These are phyloP conservation scores for Skeletonema menzelii DNA, from an alignment of 108 stramenopile genomes.

Conservation along the genomic window DNA sequence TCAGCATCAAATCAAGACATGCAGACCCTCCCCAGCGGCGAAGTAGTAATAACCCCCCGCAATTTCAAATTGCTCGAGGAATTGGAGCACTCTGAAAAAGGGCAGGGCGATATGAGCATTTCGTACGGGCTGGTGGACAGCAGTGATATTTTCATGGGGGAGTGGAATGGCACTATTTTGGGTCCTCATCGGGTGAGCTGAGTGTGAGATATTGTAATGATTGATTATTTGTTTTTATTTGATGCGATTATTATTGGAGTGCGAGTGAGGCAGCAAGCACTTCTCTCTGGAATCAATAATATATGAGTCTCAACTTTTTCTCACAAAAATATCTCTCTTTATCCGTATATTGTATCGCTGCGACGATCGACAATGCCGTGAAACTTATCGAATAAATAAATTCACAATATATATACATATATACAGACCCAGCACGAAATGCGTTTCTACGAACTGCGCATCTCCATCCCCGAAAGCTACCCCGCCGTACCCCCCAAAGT, in stretches of 20 bases:
- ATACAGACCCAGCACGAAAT: slow-evolving; percentile 90
- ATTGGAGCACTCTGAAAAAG: slow-evolving; percentile 94
- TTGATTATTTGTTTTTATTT: too few relatives aligned
- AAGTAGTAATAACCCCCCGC: slow-evolving; percentile 92
- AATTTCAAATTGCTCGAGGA: slow-evolving; percentile 99
- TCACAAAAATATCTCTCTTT: too few relatives aligned
- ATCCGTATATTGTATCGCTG: too few relatives aligned
- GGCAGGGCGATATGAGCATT: slow-evolving; percentile 90
- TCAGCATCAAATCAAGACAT: too few relatives aligned
- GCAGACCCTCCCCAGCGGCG: slow-evolving; percentile 82
- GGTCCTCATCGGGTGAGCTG: slow-evolving; percentile 91
- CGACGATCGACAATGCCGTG: too few relatives aligned
- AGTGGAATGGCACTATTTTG: slow-evolving; percentile 97
- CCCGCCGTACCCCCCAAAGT: slow-evolving; percentile 90
- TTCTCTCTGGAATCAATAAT: too few relatives aligned
- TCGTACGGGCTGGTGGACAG: slow-evolving; percentile 92
- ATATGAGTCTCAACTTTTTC: too few relatives aligned
- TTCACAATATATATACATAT: background rate
- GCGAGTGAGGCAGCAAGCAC: too few relatives aligned
- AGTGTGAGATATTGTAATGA: background rate
- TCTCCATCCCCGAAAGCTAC: slow-evolving; percentile 90
- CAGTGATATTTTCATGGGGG: slow-evolving; percentile 93
- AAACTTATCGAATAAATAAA: background rate
- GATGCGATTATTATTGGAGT: too few relatives aligned
- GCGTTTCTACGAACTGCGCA: slow-evolving; percentile 91